These are phyloP conservation scores for Cystobasidiaceae sp. DNA, from an alignment of 1,284 basidiomycete genomes.

Conservation along the genomic window DNA sequence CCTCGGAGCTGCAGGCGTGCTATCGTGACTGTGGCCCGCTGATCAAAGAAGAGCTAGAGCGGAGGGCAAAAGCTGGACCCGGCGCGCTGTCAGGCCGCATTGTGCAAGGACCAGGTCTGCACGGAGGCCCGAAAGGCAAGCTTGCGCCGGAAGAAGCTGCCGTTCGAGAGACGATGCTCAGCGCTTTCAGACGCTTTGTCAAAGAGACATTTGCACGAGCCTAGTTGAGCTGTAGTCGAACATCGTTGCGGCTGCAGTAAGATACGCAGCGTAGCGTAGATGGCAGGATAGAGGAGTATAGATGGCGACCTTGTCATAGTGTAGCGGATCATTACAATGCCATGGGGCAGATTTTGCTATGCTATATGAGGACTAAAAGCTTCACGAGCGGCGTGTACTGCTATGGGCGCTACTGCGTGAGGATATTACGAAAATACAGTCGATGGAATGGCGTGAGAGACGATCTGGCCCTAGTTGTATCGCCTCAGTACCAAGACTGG, in stretches of 20 bases:
- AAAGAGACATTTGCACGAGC: conserved; percentile 31
- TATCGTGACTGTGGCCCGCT: conserved; percentile 54
- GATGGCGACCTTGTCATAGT: no score
- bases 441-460: no score
- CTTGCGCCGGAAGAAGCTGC: conserved; percentile 33
- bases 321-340: no score
- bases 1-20: conserved; percentile 44
- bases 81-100: not conserved
- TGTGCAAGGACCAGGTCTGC: not conserved
- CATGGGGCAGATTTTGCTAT: no score
- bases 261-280: no score
- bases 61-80: conserved; percentile 45
- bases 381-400: no score
- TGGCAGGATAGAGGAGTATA: no score
- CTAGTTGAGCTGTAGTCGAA: not conserved
- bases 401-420: no score
- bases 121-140: conserved; percentile 15
- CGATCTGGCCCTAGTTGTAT: no score
- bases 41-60: conserved; percentile 54
- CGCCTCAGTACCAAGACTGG: no score
- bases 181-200: conserved; percentile 35
- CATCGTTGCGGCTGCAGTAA: not conserved
- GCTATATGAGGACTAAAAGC: no score
- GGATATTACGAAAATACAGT: no score
- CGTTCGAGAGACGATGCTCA: conserved; percentile 39